A percentile compares a stretch with the other conserved stretches of the same genome.
These are phyloP conservation scores for Crithidia expoeki DNA, from an alignment of 208 protist genomes.

Conservation along the genomic window DNA sequence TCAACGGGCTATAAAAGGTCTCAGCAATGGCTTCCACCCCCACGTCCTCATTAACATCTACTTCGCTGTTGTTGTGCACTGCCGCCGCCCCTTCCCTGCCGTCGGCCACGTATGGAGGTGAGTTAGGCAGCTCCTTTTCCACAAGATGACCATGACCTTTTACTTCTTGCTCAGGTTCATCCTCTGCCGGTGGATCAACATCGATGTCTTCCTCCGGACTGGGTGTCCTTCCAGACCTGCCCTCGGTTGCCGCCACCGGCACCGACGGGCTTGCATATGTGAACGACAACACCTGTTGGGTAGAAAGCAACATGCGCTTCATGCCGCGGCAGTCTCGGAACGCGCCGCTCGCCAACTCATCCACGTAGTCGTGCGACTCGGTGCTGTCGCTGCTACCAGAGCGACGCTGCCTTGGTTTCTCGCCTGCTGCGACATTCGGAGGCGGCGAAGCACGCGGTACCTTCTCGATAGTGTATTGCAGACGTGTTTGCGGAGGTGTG, in stretches of 20 bases:
- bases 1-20: neutral
- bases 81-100: neutral
- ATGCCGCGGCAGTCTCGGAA: conserved; percentile 40
- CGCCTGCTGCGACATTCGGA: neutral
- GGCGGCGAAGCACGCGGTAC: neutral
- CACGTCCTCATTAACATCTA: neutral
- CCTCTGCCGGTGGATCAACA: neutral
- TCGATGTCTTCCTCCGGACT: neutral
- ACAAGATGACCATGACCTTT: neutral
- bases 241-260: neutral
- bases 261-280: neutral
- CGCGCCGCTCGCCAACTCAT: conserved; percentile 29
- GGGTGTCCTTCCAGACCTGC: neutral
- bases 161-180: neutral
- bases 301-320: neutral
- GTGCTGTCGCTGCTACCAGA: conserved; percentile 11
- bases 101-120: no score
- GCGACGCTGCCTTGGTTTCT: neutral
- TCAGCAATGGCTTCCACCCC: neutral
- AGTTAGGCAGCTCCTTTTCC: neutral
- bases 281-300: conserved; percentile 10
- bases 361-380: conserved; percentile 30
- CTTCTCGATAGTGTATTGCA: conserved; percentile 17
- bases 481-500: neutral
- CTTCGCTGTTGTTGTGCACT: no score